Percentiles rank a stretch among this genome's conserved stretches.
These are phyloP conservation scores for Triangularia setosa DNA, from an alignment of 2,329 filamentous ascomycete genomes.

Conservation along the genomic window DNA sequence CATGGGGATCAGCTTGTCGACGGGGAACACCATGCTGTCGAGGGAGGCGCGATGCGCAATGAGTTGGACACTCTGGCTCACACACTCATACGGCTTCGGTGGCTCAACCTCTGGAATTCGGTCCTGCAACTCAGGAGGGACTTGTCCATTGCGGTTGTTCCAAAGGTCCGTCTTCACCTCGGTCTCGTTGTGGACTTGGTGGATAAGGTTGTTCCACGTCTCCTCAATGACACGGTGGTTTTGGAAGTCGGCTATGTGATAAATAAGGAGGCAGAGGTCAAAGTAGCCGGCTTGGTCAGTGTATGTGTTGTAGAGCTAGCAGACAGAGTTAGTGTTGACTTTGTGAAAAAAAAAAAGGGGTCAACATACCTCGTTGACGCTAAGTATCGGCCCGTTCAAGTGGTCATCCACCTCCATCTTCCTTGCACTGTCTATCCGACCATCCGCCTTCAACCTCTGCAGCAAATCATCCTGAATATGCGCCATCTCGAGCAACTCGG, in stretches of 20 bases:
- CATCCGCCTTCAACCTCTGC: slow-evolving; percentile 70
- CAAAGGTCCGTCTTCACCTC: slow-evolving; percentile 39
- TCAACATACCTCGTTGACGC: slow-evolving; percentile 67
- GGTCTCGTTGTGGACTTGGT: slow-evolving; percentile 61
- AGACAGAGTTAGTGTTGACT: slow-evolving; percentile 18
- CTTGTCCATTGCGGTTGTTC: slow-evolving; percentile 36
- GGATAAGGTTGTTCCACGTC: slow-evolving; percentile 81
- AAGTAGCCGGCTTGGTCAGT: slow-evolving; percentile 85
- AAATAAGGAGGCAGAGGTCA: slow-evolving; percentile 89
- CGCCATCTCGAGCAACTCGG: slow-evolving; percentile 83
- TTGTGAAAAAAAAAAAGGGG: not conserved
- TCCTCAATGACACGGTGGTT: slow-evolving; percentile 77
- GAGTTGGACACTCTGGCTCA: slow-evolving; percentile 60
- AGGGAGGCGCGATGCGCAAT: slow-evolving; percentile 62
- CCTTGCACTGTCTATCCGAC: slow-evolving; percentile 61
- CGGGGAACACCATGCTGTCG: slow-evolving; percentile 64
- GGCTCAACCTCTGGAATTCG: slow-evolving; percentile 34
- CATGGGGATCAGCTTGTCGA: slow-evolving; percentile 56
- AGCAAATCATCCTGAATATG: slow-evolving; percentile 93
- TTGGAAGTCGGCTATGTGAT: slow-evolving; percentile 85
- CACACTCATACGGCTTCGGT: slow-evolving; percentile 64
- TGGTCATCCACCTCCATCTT: slow-evolving; percentile 60
- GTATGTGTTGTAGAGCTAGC: slow-evolving; percentile 84
- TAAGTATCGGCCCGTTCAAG: slow-evolving; percentile 74
- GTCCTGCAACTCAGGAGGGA: slow-evolving; percentile 25